Base-by-base conservation (phyloP, 148 eudicot genomes). In the Camellia granthamiana region DNA sequence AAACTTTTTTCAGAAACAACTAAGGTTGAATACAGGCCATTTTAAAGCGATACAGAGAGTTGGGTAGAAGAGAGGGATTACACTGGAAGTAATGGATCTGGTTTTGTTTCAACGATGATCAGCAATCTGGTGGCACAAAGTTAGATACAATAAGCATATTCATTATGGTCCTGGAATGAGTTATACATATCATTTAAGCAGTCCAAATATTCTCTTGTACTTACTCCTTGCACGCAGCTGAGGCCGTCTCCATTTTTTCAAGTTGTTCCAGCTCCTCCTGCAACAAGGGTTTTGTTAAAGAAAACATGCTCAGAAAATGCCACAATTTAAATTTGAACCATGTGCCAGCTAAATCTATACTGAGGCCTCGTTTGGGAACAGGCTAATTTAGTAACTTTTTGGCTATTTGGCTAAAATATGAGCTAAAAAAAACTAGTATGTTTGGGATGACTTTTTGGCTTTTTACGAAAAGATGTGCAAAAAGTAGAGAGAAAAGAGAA, bases 231-330 rank as follows among this genome's bases (percentile, higher is more conserved):
- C 97, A 90, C 13, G 81, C 90, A 42, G 91, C 85, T 66, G 97
- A 90, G 4, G 94, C 91, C 67, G 83, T 81, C 62, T 93, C 97
- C 77, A 81, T 88, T 77, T 90, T 88, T 4, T 88, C 93, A 67
- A 93, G 90, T 78, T 89, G 84, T 77, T 95, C 97, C 84, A 95
- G 84, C 88, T 95, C 98, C 80, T 93, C 96, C 98, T 94, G 90
- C 62, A 69, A 43, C 63, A 38, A 76, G n/a, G 12, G 55, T 70
- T 70, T 10, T 21, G 13, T 74, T 8, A 60, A 74, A 60, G 42
- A 42, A 84, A 44, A 61, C 6, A 9, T 64, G 5, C 2, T 18
- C 65, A 2, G 46, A 9, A 77, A 63, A 6, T 6, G 65, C 15
- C 14, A 52, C 51, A 75, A 42, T 6, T 14, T 3, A 56, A 74